Base-by-base conservation (phyloP, 805 yeast species). In the Zygoascus flipseniorum region DNA sequence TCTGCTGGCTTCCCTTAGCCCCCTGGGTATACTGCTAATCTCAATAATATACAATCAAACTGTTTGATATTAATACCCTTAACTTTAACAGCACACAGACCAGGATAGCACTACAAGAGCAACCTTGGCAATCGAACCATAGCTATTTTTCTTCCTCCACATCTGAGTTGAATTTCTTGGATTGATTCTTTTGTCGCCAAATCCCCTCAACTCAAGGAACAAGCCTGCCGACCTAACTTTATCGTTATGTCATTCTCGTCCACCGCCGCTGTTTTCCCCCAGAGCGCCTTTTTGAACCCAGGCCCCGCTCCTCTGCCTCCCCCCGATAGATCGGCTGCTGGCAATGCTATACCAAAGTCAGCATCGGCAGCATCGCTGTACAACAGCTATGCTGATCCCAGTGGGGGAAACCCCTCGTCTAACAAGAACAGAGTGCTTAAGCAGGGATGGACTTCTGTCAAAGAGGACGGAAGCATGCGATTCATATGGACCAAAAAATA, bases 401-500 rank as follows among this genome's bases (percentile, higher is more conserved):
- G 23, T 9, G 43, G 48, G 18, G 26, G 43, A 4, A 19, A 20
- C 35, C 13, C 3, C 18, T 14, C 19, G 13, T 2, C 37, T 14
- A 26, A 13, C 44, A 32, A 39, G 28, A 52, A 52, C 37, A 44
- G 45, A 35, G 39, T 52, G 39, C 55, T 63, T 14, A 63, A 79
- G 54, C 76, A 80, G 54, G 97, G 97, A 0, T 90, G 96, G 95
- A 90, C 89, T 20, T 86, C 86, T 52, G 82, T 89, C 55, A 90
- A 88, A 67, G 98, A 92, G 62, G 97, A 92, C 62, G 97, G 97
- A 49, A 52, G 59, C 13, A 72, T 92, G 57, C 79, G 88, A 58
- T 89, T 90, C 66, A 75, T 95, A 60, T 92, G 99, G 99, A 89
- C 90, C 54, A 89, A 89, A 65, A 79, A 93, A 62, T 92, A 75